Percentiles rank a stretch among this genome's conserved stretches.
Conservation (phyloP, 2,329 filamentous ascomycete species). For the Phialemoniopsis sp. region DNA sequence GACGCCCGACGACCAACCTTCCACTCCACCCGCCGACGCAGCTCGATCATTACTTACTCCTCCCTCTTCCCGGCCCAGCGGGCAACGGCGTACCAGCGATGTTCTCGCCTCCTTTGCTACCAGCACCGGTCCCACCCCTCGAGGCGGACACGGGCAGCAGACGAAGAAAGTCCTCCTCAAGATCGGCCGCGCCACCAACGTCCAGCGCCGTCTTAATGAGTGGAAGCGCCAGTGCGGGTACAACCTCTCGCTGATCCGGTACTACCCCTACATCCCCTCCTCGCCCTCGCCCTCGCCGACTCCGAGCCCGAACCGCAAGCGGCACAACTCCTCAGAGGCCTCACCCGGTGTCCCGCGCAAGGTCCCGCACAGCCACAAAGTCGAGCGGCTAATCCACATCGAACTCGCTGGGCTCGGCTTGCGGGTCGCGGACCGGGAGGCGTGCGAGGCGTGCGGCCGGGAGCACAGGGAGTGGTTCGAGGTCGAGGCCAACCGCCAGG, state of each 20-base stretch:
- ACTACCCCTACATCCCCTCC: slow-evolving; percentile 75
- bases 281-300: slow-evolving; percentile 4
- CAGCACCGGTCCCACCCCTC: slow-evolving; percentile 13
- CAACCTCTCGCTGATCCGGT: slow-evolving; percentile 80
- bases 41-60: slow-evolving; percentile 56
- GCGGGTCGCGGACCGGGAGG: slow-evolving; percentile 44
- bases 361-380: slow-evolving; percentile 79
- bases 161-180: slow-evolving; percentile 63
- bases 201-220: slow-evolving; percentile 85
- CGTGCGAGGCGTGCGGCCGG: slow-evolving; percentile 74
- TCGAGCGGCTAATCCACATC: slow-evolving; percentile 86
- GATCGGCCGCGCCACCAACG: slow-evolving; percentile 70
- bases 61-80: slow-evolving; percentile 29
- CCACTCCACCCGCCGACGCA: slow-evolving; percentile 52
- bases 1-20: slow-evolving; percentile 59
- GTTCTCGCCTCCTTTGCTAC: slow-evolving; percentile 47
- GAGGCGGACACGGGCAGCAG: slow-evolving; percentile 12
- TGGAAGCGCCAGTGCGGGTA: slow-evolving; percentile 94
- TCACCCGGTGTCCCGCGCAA: slow-evolving; percentile 49
- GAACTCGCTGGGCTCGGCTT: slow-evolving; percentile 68
- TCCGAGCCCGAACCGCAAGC: not conserved
- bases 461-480: slow-evolving; percentile 96
- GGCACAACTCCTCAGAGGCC: not conserved
- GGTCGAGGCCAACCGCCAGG: slow-evolving; percentile 69
- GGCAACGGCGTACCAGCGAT: slow-evolving; percentile 47